Percentiles rank a stretch among this genome's conserved stretches.
Evolutionary conservation across 192 early-diverging fungal genomes (phyloP).

Genomic region (Backusella macrospora): DNA sequence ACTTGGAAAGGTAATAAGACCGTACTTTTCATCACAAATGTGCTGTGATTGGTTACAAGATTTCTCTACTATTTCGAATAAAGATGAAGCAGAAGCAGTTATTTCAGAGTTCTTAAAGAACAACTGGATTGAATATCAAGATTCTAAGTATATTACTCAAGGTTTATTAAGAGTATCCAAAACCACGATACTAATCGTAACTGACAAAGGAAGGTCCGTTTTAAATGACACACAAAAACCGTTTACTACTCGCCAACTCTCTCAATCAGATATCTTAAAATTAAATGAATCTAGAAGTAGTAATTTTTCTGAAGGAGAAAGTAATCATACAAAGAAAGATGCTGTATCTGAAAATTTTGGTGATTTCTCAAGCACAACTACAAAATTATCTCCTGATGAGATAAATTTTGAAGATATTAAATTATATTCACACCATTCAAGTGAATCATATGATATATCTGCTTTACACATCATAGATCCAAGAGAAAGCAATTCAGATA

Average conservation of each 20-base stretch:
- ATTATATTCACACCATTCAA: too few relatives aligned
- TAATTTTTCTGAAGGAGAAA: too few relatives aligned
- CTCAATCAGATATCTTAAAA: too few relatives aligned
- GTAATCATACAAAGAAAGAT: too few relatives aligned
- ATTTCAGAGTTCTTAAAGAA: conserved; percentile 46
- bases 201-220: conserved; percentile 13
- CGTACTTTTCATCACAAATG: conserved; percentile 24
- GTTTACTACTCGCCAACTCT: not conserved
- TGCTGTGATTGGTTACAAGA: conserved; percentile 55
- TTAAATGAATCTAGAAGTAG: too few relatives aligned
- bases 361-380: too few relatives aligned
- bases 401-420: too few relatives aligned
- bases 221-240: not conserved
- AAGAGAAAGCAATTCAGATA: conserved; percentile 56
- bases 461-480: conserved; percentile 14
- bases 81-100: conserved; percentile 50
- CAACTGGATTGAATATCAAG: conserved; percentile 46
- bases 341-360: too few relatives aligned
- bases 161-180: conserved; percentile 11
- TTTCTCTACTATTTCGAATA: conserved; percentile 48
- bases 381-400: too few relatives aligned
- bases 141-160: not conserved
- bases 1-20: not conserved
- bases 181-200: conserved; percentile 11
- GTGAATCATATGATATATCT: too few relatives aligned